phyloP scores from a whole-genome alignment of 768 basidiomycete species.

The Sistotremastrum suecicum region DNA sequence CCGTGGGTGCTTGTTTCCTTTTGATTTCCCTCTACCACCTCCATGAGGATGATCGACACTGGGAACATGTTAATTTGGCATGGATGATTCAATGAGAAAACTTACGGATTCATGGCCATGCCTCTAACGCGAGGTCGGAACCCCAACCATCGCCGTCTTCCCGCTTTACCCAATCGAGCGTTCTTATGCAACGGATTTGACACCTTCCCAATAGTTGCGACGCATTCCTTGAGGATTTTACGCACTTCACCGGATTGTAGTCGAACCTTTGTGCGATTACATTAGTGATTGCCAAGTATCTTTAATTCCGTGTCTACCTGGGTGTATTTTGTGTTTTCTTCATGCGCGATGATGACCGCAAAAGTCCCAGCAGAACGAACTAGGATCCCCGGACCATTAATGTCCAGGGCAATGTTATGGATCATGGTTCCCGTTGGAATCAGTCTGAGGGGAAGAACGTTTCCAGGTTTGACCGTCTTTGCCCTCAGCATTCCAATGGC shows the following conservation, averaged over 20 bases:
- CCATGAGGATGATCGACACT: slow-evolving; percentile 91
- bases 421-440: slow-evolving; percentile 88
- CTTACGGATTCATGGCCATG: slow-evolving; percentile 94
- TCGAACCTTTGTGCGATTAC: slow-evolving; percentile 28
- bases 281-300: no score
- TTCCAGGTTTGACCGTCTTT: slow-evolving; percentile 76
- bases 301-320: slow-evolving; percentile 19
- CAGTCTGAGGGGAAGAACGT: slow-evolving; percentile 81
- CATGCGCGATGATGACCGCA: slow-evolving; percentile 69
- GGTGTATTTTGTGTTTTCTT: slow-evolving; percentile 54
- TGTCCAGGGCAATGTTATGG: slow-evolving; percentile 70
- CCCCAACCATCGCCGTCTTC: slow-evolving; percentile 77
- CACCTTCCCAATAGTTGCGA: slow-evolving; percentile 82
- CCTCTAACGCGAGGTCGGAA: slow-evolving; percentile 76
- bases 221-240: slow-evolving; percentile 65
- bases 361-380: slow-evolving; percentile 84
- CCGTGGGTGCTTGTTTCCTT: slow-evolving; percentile 88
- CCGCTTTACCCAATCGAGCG: slow-evolving; percentile 80
- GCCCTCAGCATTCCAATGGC: slow-evolving; percentile 77
- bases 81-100: slow-evolving; percentile 7
- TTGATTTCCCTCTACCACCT: slow-evolving; percentile 95
- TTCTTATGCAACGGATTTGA: slow-evolving; percentile 87
- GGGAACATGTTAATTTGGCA: not conserved
- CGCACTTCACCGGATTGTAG: slow-evolving; percentile 90
- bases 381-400: slow-evolving; percentile 64